These are phyloP conservation scores for Hymenoscyphus albidus DNA, from an alignment of 2,329 filamentous ascomycete species.

Conservation along the genomic window DNA sequence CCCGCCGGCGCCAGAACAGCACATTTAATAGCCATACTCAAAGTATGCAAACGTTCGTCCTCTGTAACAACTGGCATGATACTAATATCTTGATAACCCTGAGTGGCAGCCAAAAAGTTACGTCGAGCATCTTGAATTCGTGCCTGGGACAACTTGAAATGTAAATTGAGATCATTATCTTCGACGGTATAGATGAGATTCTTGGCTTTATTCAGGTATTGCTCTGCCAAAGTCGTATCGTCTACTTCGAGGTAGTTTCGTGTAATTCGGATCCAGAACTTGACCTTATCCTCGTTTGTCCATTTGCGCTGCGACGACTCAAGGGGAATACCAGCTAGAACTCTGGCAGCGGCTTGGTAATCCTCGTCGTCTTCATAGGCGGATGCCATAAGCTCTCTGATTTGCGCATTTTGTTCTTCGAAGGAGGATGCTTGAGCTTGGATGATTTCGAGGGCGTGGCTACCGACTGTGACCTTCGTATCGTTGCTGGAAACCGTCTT, in stretches of 20 bases:
- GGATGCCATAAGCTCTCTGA: constrained; percentile 77
- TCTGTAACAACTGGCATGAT: constrained; percentile 76
- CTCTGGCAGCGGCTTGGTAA: constrained; percentile 71
- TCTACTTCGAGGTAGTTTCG: constrained; percentile 92
- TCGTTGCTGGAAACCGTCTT: constrained; percentile 56
- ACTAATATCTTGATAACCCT: constrained; percentile 85
- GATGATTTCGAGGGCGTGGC: constrained; percentile 66
- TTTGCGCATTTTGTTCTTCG: constrained; percentile 75
- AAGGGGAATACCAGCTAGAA: constrained; percentile 78
- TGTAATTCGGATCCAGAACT: constrained; percentile 89
- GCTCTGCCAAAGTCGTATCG: constrained; percentile 79
- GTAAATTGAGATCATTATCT: constrained; percentile 70
- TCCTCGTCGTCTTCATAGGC: constrained; percentile 82
- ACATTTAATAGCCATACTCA: constrained; percentile 85
- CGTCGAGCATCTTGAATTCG: constrained; percentile 89
- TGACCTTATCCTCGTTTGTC: constrained; percentile 74
- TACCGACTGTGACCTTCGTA: constrained; percentile 71
- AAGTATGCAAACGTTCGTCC: constrained; percentile 77
- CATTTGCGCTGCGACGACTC: constrained; percentile 85
- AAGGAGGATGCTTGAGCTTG: constrained; percentile 63
- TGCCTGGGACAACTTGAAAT: constrained; percentile 88
- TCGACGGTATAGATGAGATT: constrained; percentile 78
- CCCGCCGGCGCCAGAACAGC: constrained; percentile 90
- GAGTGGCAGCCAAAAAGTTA: constrained; percentile 81
- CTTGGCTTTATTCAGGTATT: constrained; percentile 91